Base-by-base conservation (phyloP, 2,329 filamentous ascomycete species). In the Fusarium coffeatum region DNA sequence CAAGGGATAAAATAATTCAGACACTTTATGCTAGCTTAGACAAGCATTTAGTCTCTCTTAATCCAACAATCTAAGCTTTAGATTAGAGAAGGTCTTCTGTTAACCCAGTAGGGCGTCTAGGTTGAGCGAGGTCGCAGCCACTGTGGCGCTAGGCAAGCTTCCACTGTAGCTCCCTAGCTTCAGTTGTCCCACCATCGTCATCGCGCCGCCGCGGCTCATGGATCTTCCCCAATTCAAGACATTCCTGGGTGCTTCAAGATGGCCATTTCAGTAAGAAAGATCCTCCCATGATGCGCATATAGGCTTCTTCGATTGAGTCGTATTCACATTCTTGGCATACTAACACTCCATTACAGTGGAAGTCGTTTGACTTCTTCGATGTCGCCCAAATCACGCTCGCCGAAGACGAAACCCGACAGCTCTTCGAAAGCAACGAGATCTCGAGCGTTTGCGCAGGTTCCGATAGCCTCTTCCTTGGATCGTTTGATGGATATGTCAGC, bases 301-400 rank as follows among this genome's bases (percentile, higher is more conserved):
- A 25, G 15, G 8, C 1, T 8, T 27, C 20, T 2, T 11, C 8
- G 1, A 12, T 5, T 3, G 20, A 5, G 10, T 28, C 16, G 23
- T 20, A 5, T 41, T 4, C 2, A 7, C 15, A 16, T 11, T 22
- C 3, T 25, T 2, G 13, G 8, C 1, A 22, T 41, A 10, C 74
- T 75, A 43, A 76, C 34, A 41, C 27, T 2, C 22, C 23, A 13
- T 30, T 12, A 22, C 73, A 97, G 95, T 98, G 96, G 95, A 98
- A 98, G 92, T 91, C 92, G 74, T 99, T 99, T 85, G 94, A 97
- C 87, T 99, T 99, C 90, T 98, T 99, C 88, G 93, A 98, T 83
- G 93, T 97, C 80, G 90, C 90, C 79, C 91, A 92, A 79, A 90
- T 98, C 80, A 89, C 91, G 77, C 87, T 94, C 76, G 88, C 88